phyloP scores from a whole-genome alignment of 495 filamentous ascomycete genomes.

The Tuber aestivum region DNA sequence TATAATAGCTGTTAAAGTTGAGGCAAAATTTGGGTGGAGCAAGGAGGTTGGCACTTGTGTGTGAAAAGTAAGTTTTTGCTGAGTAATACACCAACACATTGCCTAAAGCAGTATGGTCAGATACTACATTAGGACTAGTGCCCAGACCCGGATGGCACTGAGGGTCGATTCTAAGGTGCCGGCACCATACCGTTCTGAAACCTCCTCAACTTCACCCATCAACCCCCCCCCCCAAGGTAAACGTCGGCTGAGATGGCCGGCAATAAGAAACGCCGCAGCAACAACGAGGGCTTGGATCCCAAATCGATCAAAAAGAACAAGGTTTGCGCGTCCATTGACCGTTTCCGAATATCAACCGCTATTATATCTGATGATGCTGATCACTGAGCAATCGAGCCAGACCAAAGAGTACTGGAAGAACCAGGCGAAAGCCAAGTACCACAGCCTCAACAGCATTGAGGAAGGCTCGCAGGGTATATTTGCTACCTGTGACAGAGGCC shows the following conservation, averaged over 20 bases:
- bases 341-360: not conserved
- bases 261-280: conserved; percentile 27
- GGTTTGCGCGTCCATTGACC: conserved; percentile 11
- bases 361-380: conserved; percentile 9
- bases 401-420: conserved; percentile 32
- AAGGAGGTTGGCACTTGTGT: too few species aligned
- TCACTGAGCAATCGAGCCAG: conserved; percentile 1
- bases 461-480: conserved; percentile 81
- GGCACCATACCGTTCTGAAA: too few species aligned
- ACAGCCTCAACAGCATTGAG: conserved; percentile 49
- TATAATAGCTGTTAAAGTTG: too few species aligned
- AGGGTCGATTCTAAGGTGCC: too few species aligned
- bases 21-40: too few species aligned
- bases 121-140: too few species aligned
- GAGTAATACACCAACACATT: too few species aligned
- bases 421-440: conserved; percentile 31
- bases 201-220: conserved; percentile 8
- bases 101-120: too few species aligned
- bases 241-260: conserved; percentile 25
- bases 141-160: too few species aligned
- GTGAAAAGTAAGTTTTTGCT: too few species aligned
- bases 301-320: conserved; percentile 38
- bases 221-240: conserved; percentile 6
- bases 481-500: conserved; percentile 75
- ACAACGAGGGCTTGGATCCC: conserved; percentile 12